A percentile compares a stretch with the other conserved stretches of the same genome.
Evolutionary conservation across 2,329 filamentous ascomycete species (phyloP).

Genomic region (Fusarium sterilihyphosum): DNA sequence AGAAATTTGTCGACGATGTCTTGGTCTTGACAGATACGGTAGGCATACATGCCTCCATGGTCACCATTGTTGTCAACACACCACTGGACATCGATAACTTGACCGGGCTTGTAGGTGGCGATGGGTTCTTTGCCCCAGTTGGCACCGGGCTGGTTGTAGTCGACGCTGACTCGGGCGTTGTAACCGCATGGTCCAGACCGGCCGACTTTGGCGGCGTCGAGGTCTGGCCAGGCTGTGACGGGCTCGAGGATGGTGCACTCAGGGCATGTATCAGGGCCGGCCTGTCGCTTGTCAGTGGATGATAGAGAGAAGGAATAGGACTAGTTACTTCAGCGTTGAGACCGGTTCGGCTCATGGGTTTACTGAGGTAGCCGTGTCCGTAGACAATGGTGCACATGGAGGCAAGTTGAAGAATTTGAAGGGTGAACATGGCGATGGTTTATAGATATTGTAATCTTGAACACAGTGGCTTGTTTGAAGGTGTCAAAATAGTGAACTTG

Average conservation of each 20-base stretch:
- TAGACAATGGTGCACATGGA: not conserved
- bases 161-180: conserved; percentile 62
- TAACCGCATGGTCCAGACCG: conserved; percentile 63
- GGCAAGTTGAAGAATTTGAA: not conserved
- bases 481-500: not conserved
- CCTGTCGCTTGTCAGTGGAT: conserved; percentile 41
- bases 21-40: conserved; percentile 64
- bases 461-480: not conserved
- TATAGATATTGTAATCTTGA: not conserved
- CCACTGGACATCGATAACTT: conserved; percentile 62
- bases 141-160: conserved; percentile 60
- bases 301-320: fast-evolving
- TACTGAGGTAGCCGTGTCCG: conserved; percentile 28
- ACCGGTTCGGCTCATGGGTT: conserved; percentile 34
- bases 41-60: conserved; percentile 66
- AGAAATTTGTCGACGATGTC: conserved; percentile 61
- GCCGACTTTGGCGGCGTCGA: conserved; percentile 56
- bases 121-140: conserved; percentile 57
- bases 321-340: conserved; percentile 13
- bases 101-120: conserved; percentile 56
- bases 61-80: conserved; percentile 66
- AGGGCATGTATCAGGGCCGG: conserved; percentile 60
- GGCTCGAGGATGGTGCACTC: conserved; percentile 66
- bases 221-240: conserved; percentile 60
- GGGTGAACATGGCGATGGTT: not conserved